A percentile compares a stretch with the other conserved stretches of the same genome.
phyloP scores from a whole-genome alignment of 192 early-diverging fungal species.

The Allomyces macrogynus region DNA sequence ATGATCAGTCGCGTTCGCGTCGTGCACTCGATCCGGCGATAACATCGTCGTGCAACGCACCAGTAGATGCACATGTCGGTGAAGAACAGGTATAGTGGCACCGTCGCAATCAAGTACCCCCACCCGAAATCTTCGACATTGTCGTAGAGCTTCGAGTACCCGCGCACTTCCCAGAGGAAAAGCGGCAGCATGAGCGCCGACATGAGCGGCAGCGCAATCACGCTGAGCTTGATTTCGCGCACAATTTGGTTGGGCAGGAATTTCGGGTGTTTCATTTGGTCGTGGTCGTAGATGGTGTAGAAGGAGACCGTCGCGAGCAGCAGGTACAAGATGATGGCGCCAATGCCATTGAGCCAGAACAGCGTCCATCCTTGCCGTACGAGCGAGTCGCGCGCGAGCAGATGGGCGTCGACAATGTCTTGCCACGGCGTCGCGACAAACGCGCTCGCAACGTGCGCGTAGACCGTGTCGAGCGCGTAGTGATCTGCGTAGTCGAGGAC shows the following conservation, averaged over 20 bases:
- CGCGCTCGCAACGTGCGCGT: conserved; percentile 24
- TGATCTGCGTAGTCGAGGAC: conserved; percentile 40
- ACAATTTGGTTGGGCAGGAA: conserved; percentile 72
- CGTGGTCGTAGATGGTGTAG: conserved; percentile 68
- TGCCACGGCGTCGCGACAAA: conserved; percentile 16
- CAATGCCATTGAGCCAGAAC: conserved; percentile 44
- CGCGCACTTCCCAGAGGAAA: conserved; percentile 75
- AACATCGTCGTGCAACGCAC: no score
- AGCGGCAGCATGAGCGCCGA: conserved; percentile 71
- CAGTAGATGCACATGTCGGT: conserved; percentile 93
- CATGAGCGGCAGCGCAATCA: conserved; percentile 60
- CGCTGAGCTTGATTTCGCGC: conserved; percentile 64
- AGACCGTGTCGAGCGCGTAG: conserved; percentile 41
- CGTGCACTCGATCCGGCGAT: no score
- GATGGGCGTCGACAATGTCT: conserved; percentile 12
- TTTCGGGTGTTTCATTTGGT: conserved; percentile 81
- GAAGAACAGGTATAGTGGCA: conserved; percentile 63
- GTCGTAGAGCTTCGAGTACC: conserved; percentile 70
- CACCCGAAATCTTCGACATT: conserved; percentile 47
- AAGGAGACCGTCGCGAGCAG: conserved; percentile 54
- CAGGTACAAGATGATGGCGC: conserved; percentile 66
- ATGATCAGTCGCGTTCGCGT: no score
- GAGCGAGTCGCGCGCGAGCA: conserved; percentile 34
- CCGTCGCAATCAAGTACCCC: conserved; percentile 43
- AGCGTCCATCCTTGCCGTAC: conserved; percentile 54